Evolutionary conservation across 2,329 filamentous ascomycete species (phyloP).

Genomic region (Zasmidium cellare): DNA sequence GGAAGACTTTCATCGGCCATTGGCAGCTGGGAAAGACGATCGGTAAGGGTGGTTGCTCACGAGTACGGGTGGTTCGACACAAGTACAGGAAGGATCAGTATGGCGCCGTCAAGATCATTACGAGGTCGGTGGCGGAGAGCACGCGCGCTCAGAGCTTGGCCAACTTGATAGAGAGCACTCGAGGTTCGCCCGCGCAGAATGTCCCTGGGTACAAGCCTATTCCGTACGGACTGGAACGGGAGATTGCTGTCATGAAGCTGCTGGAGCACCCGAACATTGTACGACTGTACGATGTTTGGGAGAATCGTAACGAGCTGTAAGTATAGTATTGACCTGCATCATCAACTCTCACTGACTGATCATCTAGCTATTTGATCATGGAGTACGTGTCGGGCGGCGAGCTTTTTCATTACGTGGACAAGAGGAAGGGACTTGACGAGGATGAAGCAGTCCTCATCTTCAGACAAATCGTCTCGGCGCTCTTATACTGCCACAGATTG

Average conservation of each 20-base stretch:
- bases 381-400: slow-evolving; percentile 87
- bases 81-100: slow-evolving; percentile 68
- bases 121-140: slow-evolving; percentile 73
- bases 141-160: slow-evolving; percentile 84
- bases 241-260: slow-evolving; percentile 95
- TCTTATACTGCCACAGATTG: slow-evolving; percentile 90
- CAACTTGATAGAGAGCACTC: slow-evolving; percentile 74
- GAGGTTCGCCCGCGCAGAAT: slow-evolving; percentile 32
- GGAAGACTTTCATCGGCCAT: slow-evolving; percentile 77
- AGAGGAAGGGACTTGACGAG: slow-evolving; percentile 72
- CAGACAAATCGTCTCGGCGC: slow-evolving; percentile 86
- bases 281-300: slow-evolving; percentile 94
- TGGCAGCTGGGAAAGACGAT: slow-evolving; percentile 91
- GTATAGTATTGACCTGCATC: slow-evolving; percentile 33
- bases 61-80: slow-evolving; percentile 84
- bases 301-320: slow-evolving; percentile 92
- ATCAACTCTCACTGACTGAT: slow-evolving; percentile 23
- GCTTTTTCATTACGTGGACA: slow-evolving; percentile 82
- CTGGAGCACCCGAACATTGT: slow-evolving; percentile 95
- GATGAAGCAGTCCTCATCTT: slow-evolving; percentile 81
- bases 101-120: slow-evolving; percentile 94
- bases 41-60: slow-evolving; percentile 84
- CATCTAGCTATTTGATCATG: slow-evolving; percentile 79
- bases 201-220: slow-evolving; percentile 35
- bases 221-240: slow-evolving; percentile 85